A percentile compares a stretch with the other conserved stretches of the same genome.
These are phyloP conservation scores for Hypomyces perniciosus DNA, from an alignment of 2,329 filamentous ascomycete species.

Conservation along the genomic window DNA sequence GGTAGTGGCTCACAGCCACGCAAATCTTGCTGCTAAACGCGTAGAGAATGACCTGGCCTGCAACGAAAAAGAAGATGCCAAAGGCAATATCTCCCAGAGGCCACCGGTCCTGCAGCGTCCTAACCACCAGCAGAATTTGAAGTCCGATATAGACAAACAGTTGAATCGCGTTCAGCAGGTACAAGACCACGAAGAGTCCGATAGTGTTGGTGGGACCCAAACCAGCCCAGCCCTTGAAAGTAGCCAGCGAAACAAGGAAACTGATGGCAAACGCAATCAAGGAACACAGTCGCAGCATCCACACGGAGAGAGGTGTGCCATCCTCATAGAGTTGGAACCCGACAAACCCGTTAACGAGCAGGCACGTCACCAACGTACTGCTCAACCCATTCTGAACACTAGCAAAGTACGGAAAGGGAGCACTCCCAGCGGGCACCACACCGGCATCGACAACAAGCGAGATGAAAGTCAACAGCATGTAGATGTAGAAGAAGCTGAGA, in stretches of 20 bases:
- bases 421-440: slow-evolving; percentile 76
- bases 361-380: slow-evolving; percentile 79
- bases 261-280: slow-evolving; percentile 77
- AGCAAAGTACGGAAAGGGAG: slow-evolving; percentile 84
- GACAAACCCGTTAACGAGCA: slow-evolving; percentile 96
- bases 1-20: slow-evolving; percentile 76
- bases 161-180: slow-evolving; percentile 83
- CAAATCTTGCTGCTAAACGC: slow-evolving; percentile 84
- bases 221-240: slow-evolving; percentile 88
- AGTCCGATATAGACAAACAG: slow-evolving; percentile 79
- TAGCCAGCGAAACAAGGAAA: slow-evolving; percentile 81
- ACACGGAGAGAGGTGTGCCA: slow-evolving; percentile 86
- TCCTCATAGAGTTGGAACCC: slow-evolving; percentile 98
- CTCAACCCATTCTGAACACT: slow-evolving; percentile 78
- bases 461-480: slow-evolving; percentile 81
- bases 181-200: slow-evolving; percentile 85
- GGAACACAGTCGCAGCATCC: slow-evolving; percentile 78
- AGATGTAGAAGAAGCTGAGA: slow-evolving; percentile 94
- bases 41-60: slow-evolving; percentile 89
- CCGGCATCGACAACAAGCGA: slow-evolving; percentile 90
- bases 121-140: slow-evolving; percentile 81
- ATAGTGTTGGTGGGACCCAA: slow-evolving; percentile 79
- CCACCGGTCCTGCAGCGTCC: slow-evolving; percentile 93
- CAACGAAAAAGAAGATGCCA: slow-evolving; percentile 83
- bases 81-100: slow-evolving; percentile 87